These are phyloP conservation scores for Cryphonectria carpinicola DNA, from an alignment of 2,329 filamentous ascomycete species.

Conservation along the genomic window DNA sequence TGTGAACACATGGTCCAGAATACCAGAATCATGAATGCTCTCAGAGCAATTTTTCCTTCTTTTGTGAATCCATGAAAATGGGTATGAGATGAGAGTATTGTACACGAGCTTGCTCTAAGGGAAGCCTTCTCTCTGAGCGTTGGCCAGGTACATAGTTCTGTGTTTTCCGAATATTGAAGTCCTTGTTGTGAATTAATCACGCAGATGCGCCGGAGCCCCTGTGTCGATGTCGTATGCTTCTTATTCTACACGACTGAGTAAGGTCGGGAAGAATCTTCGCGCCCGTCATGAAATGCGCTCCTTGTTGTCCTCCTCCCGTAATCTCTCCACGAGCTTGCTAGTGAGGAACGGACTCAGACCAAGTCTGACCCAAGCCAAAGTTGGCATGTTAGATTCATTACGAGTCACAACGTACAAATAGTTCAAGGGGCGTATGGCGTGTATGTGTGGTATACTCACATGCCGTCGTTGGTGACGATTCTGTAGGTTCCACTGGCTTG, in stretches of 20 bases:
- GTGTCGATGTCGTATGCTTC: no score
- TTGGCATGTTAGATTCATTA: background rate
- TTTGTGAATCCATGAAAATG: background rate
- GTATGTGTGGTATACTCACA: slow-evolving; percentile 21
- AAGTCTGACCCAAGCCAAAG: slow-evolving; percentile 11
- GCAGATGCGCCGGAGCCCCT: no score
- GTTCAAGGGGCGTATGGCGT: background rate
- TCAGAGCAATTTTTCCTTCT: background rate
- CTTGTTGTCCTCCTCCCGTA: slow-evolving; percentile 26
- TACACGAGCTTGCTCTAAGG: slow-evolving; percentile 1
- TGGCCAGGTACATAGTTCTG: background rate
- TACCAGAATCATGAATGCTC: background rate
- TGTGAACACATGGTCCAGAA: background rate
- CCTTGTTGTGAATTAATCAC: background rate
- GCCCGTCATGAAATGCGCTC: slow-evolving; percentile 16
- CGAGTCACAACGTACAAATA: background rate
- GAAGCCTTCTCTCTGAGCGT: background rate
- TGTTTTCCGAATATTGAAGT: background rate
- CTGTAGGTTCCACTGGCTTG: slow-evolving; percentile 59
- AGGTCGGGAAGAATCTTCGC: background rate
- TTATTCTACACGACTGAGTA: background rate
- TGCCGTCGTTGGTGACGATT: slow-evolving; percentile 30
- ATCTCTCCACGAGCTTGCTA: slow-evolving; percentile 24
- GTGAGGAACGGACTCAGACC: slow-evolving; percentile 29
- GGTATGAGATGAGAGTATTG: background rate